Base-by-base conservation (phyloP, 2,329 filamentous ascomycete species). In the Nothopassalora personata region DNA sequence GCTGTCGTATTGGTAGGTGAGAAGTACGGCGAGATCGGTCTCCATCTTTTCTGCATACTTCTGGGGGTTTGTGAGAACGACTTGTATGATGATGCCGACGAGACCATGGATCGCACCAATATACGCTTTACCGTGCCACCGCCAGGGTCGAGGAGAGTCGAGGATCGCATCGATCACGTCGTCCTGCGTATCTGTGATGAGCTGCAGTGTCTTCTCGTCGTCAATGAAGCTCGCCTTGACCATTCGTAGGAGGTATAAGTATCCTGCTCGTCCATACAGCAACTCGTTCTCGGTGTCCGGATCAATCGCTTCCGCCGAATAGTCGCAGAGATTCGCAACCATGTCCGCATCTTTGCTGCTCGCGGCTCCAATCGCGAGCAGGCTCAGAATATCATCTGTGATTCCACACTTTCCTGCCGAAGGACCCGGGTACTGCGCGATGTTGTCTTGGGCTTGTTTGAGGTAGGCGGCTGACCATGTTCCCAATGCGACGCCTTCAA, bases 81-180 rank as follows among this genome's bases (percentile, higher is more conserved):
- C 75, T 71, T 90, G 87, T n/a, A 83, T 85, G 57, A 90, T 79
- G 70, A 88, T 89, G 4, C 87, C 86, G 28, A 89, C 82, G 11
- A 83, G 80, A 7, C 88, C 88, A 67, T 90, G 86, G 0, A 81
- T 83, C 5, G 86, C 84, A 1, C 87, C 88, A 36, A 88, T 76
- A 67, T 88, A 88, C 0, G 76, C 75, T 64, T 83, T 83, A 13
- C 80, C 82, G 60, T 84, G 81, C 83, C 84, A 89, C 62, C 79
- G 80, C 87, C 87, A 90, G 0, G 81, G 80, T 49, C 77, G 78
- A 59, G 70, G 75, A 30, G 78, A 77, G 15, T 76, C 73, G 64
- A 90, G 75, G 56, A 90, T 86, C 39, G 80, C 80, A 34, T 83
- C 78, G 23, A 84, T 80, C 1, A 89, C 77, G 57, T 81, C 79